These are phyloP conservation scores for Boechera stricta DNA, from an alignment of 345 rosid species.

Conservation along the genomic window DNA sequence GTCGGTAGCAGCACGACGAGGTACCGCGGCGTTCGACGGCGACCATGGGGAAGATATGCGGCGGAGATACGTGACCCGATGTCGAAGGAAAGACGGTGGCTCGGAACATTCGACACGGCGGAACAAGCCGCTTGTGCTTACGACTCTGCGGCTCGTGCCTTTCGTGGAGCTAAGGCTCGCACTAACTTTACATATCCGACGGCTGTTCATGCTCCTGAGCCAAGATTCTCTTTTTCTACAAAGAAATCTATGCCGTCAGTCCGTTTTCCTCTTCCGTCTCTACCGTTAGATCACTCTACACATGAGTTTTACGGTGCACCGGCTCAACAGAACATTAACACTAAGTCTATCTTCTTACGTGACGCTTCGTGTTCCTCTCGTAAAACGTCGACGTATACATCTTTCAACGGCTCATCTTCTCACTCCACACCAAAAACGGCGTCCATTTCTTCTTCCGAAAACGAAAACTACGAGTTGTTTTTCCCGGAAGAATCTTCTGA, in stretches of 20 bases:
- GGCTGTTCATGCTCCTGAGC: slow-evolving; percentile 37
- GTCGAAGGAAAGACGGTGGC: slow-evolving; percentile 92
- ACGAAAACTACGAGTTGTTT: slow-evolving; percentile 44
- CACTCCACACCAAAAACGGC: slow-evolving; percentile 1
- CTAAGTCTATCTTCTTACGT: slow-evolving; percentile 56
- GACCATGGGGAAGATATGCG: slow-evolving; percentile 99
- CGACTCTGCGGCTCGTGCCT: slow-evolving; percentile 87
- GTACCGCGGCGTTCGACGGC: slow-evolving; percentile 94
- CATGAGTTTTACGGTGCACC: slow-evolving; percentile 30
- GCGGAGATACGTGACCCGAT: slow-evolving; percentile 96
- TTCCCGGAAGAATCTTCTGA: slow-evolving; percentile 60
- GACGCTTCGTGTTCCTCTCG: slow-evolving; percentile 53
- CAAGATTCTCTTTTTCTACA: slow-evolving; percentile 40
- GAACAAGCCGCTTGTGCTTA: slow-evolving; percentile 98
- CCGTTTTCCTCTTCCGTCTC: slow-evolving; percentile 18
- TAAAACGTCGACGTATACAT: not conserved
- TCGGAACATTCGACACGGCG: slow-evolving; percentile 98
- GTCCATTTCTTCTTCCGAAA: slow-evolving; percentile 12
- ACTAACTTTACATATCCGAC: slow-evolving; percentile 82
- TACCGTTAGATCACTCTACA: slow-evolving; percentile 29
- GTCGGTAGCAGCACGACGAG: slow-evolving; percentile 49
- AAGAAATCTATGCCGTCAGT: slow-evolving; percentile 46
- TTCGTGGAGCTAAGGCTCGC: slow-evolving; percentile 91
- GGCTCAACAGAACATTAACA: slow-evolving; percentile 36
- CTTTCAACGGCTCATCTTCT: slow-evolving; percentile 17